Base-by-base conservation (phyloP, 2,329 filamentous ascomycete species). In the Dothidotthia symphoricarpi region DNA sequence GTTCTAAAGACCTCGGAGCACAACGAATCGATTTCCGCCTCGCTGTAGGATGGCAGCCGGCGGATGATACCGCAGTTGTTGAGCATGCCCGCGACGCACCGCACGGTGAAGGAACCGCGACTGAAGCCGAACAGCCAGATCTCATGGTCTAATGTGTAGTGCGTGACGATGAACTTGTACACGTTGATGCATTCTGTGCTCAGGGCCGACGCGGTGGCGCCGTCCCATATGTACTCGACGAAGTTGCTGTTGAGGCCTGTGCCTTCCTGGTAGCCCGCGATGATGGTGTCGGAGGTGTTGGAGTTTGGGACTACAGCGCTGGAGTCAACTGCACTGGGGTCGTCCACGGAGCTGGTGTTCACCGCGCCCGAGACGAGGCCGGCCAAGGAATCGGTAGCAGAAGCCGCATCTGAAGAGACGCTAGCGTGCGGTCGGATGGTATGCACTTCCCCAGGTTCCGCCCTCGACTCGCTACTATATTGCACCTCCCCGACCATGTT, bases 71-170 rank as follows among this genome's bases (percentile, higher is more conserved):
- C 69, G 22, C 70, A 63, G 13, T 69, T 68, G 24, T 66, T 67
- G 34, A 73, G 67, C 53, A 73, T 68, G 30, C 70, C 70, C 3
- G 65, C 69, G 1, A 72, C 59, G 32, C 63, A 68, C 7, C 69
- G 64, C 17, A 67, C 66, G 0, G 68, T 74, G 41, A 66, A 74
- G 1, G 71, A 66, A n/a, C 71, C 70, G 26, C 71, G 59, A 5
- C 68, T 71, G 49, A 72, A 73, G 2, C 71, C 71, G 24, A 73
- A 60, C 3, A 74, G 47, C 51, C 68, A 73, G 28, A 74, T 71
- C 9, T 69, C 68, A 33, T 73, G 65, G 1, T 61, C 57, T 4
- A 41, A 35, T 1, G 53, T 58, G 34, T 56, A 67, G 36, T 66
- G 41, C 15, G 65, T 51, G 0, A 64, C 64, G 16, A 67, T 65